Percentiles rank a stretch among this genome's conserved stretches.
These are phyloP conservation scores for Aulographum hederae DNA, from an alignment of 2,329 filamentous ascomycete genomes.

Conservation along the genomic window DNA sequence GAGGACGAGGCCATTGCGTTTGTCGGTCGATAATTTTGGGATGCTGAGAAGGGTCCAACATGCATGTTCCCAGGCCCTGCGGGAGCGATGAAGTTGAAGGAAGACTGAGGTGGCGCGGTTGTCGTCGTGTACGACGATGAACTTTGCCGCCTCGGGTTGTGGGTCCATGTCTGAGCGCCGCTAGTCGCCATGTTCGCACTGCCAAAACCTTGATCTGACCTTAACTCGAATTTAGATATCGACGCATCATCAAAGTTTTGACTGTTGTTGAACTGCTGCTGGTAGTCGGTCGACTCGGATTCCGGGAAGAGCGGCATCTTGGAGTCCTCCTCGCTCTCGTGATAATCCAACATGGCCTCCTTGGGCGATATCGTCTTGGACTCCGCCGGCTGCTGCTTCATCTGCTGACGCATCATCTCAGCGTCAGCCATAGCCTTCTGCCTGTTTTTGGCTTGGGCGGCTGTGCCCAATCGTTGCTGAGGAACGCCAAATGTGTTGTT, in stretches of 20 bases:
- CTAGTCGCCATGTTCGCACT: neutral
- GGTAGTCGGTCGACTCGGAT: conserved; percentile 33
- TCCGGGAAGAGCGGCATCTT: conserved; percentile 58
- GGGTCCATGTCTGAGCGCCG: conserved; percentile 1
- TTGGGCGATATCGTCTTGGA: conserved; percentile 86
- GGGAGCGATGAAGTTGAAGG: conserved; percentile 29
- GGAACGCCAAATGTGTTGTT: conserved; percentile 21
- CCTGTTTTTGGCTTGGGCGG: conserved; percentile 35
- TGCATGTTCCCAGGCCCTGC: conserved; percentile 16
- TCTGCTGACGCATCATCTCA: conserved; percentile 21
- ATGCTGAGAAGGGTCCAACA: conserved; percentile 12
- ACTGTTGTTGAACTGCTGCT: neutral
- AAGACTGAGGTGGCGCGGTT: conserved; percentile 10
- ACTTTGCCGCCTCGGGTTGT: conserved; percentile 1
- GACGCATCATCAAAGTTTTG: neutral
- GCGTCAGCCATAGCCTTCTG: conserved; percentile 42
- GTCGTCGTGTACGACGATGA: conserved; percentile 5
- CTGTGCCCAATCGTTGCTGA: conserved; percentile 16
- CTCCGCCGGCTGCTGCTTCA: conserved; percentile 18
- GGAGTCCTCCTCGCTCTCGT: conserved; percentile 51
- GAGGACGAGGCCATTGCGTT: conserved; percentile 7
- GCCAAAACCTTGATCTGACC: neutral
- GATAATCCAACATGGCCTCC: conserved; percentile 74
- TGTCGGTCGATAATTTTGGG: conserved; percentile 15
- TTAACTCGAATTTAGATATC: neutral